Percentiles rank a stretch among this genome's conserved stretches.
phyloP scores from a whole-genome alignment of 1,284 basidiomycete genomes.

The Rhodotorula sp. region DNA sequence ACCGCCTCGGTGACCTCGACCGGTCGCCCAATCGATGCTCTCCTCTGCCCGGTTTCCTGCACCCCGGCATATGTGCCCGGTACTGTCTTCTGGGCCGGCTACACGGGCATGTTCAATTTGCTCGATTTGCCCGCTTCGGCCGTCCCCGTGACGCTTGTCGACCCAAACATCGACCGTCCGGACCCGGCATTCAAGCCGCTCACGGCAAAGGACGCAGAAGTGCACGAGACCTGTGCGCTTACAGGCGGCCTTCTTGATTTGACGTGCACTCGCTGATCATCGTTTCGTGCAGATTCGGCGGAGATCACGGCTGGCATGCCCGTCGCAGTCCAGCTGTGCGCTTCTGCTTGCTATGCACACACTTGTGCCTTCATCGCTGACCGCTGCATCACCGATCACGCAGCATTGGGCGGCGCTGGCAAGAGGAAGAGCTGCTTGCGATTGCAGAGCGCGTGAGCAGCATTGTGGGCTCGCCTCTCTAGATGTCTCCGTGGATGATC shows the following conservation, averaged over 20 bases:
- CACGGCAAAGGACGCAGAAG: slow-evolving; percentile 55
- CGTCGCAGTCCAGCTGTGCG: background rate
- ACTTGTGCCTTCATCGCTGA: background rate
- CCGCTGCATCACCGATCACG: background rate
- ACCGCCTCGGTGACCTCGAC: slow-evolving; percentile 54
- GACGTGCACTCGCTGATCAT: background rate
- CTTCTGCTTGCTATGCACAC: background rate
- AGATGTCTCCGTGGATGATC: background rate
- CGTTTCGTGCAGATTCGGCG: background rate
- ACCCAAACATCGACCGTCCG: slow-evolving; percentile 2
- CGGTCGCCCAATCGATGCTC: slow-evolving; percentile 62
- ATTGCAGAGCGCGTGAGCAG: background rate
- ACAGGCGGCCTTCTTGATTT: background rate
- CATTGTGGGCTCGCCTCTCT: background rate
- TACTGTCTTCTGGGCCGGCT: background rate
- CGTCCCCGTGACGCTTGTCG: slow-evolving; percentile 54
- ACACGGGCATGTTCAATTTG: slow-evolving; percentile 43
- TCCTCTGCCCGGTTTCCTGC: slow-evolving; percentile 55
- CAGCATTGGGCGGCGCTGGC: background rate
- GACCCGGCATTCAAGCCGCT: slow-evolving; percentile 54
- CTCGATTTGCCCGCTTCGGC: slow-evolving; percentile 60
- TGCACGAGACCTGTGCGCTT: slow-evolving; percentile 62
- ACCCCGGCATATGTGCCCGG: background rate
- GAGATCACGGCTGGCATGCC: background rate
- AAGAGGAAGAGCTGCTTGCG: background rate